Evolutionary conservation across 495 filamentous ascomycete species (phyloP), one percentile per base, ranked within the genome.

Genomic region (Neurospora intermedia): DNA sequence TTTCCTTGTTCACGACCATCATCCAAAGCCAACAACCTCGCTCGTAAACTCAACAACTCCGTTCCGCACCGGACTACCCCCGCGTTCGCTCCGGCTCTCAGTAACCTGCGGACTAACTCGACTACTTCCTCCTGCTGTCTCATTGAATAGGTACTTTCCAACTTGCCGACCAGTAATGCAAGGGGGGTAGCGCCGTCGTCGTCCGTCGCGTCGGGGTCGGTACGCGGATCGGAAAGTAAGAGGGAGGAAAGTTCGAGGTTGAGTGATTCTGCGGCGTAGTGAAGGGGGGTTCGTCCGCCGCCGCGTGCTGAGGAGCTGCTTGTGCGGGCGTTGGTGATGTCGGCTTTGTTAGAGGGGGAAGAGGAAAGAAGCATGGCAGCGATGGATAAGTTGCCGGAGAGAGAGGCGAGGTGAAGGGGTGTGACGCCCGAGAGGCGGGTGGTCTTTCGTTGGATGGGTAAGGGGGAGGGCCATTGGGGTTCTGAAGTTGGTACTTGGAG

Each of bases 231-330:
- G 0, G 54, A 66, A 1, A 66, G 54, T 0, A 66, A 1, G 11
- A 73, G 40, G 6, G 43, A 23, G 3, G 77, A 72, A 0, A 80
- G 75, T 7, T 73, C 71, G 0, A 59, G 38, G 18, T 73, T 70
- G 4, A 73, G 74, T 0, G 69, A 46, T 16, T 69, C 71, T 0
- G 48, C 73, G 6, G 78, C 76, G 72, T 75, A 78, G 42, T 76
- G 77, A 3, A 80, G 48, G 2, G 76, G 75, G 0, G 75, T 78
- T 0, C 73, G 70, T 6, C 35, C 35, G 0, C 76, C 75, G 10
- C 23, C 23, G 54, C 5, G n/a, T 0, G 35, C 35, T 4, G 35
- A 38, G 4, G 46, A 43, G 42, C 15, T 16, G 42, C 2, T 27
- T 1, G 54, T 35, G 3, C 54, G 54, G 9, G 54, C 54, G 27